A percentile compares a stretch with the other conserved stretches of the same genome.
Conservation (phyloP, 2,329 filamentous ascomycete genomes). For the Aspergillus novofumigatus region DNA sequence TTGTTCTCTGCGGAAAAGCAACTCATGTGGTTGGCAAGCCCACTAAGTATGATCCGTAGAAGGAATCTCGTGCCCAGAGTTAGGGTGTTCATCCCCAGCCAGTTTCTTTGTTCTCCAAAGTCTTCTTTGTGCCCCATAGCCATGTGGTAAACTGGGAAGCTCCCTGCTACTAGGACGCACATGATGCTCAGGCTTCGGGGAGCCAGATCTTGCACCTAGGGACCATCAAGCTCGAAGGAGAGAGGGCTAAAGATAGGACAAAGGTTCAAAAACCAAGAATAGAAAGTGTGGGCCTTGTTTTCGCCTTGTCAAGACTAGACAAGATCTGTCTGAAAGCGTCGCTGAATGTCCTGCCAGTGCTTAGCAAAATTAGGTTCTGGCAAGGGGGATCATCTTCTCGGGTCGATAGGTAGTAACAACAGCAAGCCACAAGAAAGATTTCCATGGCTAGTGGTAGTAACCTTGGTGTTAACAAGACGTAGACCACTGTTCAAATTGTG, state of each 20-base stretch:
- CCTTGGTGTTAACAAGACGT: neutral
- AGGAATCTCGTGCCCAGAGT: neutral
- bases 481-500: neutral
- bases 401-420: neutral
- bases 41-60: neutral
- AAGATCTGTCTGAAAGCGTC: neutral
- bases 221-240: neutral
- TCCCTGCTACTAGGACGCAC: neutral
- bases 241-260: neutral
- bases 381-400: neutral
- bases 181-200: neutral
- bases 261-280: neutral
- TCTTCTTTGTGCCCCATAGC: neutral
- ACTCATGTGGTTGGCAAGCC: neutral
- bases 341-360: neutral
- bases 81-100: neutral
- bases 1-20: constrained; percentile 3
- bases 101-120: neutral
- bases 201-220: neutral
- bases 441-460: neutral
- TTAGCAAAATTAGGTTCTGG: neutral
- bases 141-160: neutral
- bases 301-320: neutral
- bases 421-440: neutral
- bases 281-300: neutral